Base-by-base conservation (phyloP, 352 stramenopile genomes). In the Pythium aquatile region DNA sequence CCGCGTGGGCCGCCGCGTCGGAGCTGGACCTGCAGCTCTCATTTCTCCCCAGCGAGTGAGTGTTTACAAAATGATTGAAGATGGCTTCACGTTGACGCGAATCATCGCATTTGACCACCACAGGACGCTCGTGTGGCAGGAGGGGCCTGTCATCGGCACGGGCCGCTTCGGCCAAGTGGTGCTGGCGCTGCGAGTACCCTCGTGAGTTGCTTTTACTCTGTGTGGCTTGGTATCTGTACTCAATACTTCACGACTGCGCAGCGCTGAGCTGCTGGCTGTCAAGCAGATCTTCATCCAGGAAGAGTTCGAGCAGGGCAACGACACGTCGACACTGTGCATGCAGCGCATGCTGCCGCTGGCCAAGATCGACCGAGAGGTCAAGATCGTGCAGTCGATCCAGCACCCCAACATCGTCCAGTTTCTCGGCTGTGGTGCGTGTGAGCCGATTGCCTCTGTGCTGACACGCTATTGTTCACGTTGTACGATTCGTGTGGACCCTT, bases 211-310 rank as follows among this genome's bases (percentile, higher is more conserved):
- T 53, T 17, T 2, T n/a, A 0, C 10, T 24, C 20, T 14, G 1
- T 30, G 35, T 16, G 33, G 1, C 24, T 3, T 28, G 46, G 24
- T 54, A 2, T 35, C 11, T 54, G 28, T n/a, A 54, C 4, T 48
- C 1, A 26, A 48, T 10, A 13, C 40, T 13, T 48, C 16, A 26
- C 24, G 3, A 13, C 40, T 13, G 24, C 35, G 26, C 29, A 97
- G 86, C 13, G 86, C 84, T 9, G 81, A 96, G 64, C 78, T 96
- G 33, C 72, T 97, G 5, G 89, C 90, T 2, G 78, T 95, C 56
- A 97, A 97, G 76, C 84, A 97, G 73, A 77, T 97, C 55, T 85
- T 79, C 54, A 81, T 96, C 63, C 74, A 84, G 57, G 86, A 94
- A 64, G 85, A 93, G 62, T 60, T 79, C 10, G 70, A 82, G 37